phyloP scores from a whole-genome alignment of 1,284 basidiomycete species.

The Cryptococcus sp. region DNA sequence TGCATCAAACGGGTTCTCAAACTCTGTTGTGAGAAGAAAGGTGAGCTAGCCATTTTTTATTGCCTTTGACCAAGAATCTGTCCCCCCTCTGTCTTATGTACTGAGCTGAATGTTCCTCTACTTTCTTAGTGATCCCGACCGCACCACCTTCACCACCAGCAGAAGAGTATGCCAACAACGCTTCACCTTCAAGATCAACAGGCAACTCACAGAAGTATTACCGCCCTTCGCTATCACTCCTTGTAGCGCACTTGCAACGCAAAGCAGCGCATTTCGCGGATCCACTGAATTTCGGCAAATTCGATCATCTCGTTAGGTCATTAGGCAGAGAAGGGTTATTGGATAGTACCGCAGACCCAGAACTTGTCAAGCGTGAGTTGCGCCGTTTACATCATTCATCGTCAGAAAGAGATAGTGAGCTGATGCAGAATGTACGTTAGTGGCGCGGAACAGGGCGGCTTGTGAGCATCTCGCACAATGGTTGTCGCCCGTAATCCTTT shows the following conservation, averaged over 20 bases:
- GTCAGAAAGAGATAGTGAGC: neutral
- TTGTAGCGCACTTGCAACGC: conserved; percentile 28
- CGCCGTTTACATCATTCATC: neutral
- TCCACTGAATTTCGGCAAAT: conserved; percentile 33
- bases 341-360: conserved; percentile 11
- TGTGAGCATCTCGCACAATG: conserved; percentile 36
- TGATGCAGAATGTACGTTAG: conserved; percentile 7
- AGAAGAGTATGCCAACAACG: conserved; percentile 2
- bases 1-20: conserved; percentile 33
- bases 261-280: conserved; percentile 39
- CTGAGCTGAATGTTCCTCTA: neutral
- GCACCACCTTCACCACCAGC: conserved; percentile 33
- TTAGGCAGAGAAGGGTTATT: conserved; percentile 41
- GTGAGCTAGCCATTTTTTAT: conserved; percentile 20
- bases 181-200: neutral
- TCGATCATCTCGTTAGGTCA: conserved; percentile 44
- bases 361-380: conserved; percentile 32
- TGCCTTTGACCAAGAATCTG: too few relatives aligned
- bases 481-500: conserved; percentile 18
- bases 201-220: conserved; percentile 29
- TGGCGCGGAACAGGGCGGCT: conserved; percentile 23
- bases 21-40: conserved; percentile 45
- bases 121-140: conserved; percentile 23
- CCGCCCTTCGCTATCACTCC: conserved; percentile 29
- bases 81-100: too few relatives aligned